Percentiles rank a stretch among this genome's conserved stretches.
Evolutionary conservation across 2,329 filamentous ascomycete species (phyloP).

Genomic region (Xylariaceae sp.): DNA sequence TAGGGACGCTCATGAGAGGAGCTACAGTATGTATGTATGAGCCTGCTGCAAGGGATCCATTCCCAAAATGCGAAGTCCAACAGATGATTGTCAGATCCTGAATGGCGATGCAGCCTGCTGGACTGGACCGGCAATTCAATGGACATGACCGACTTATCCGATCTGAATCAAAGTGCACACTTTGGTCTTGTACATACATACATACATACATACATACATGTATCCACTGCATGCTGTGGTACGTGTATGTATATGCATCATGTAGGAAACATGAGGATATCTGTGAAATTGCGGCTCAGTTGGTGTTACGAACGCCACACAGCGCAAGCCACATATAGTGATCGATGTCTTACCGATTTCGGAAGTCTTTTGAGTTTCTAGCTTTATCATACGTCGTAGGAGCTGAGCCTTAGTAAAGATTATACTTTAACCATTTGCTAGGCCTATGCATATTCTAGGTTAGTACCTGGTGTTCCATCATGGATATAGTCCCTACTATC

Average conservation of each 20-base stretch:
- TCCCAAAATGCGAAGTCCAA: slow-evolving; percentile 5
- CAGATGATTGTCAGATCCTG: slow-evolving; percentile 2
- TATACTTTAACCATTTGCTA: too few species aligned
- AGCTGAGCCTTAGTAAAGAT: too few species aligned
- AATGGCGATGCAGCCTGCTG: slow-evolving; percentile 4
- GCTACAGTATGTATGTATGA: background rate
- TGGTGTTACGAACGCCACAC: background rate
- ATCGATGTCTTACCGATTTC: background rate
- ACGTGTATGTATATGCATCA: too few species aligned
- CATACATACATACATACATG: too few species aligned
- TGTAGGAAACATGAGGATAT: too few species aligned
- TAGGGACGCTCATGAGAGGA: background rate
- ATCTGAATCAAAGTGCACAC: background rate
- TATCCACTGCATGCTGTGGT: too few species aligned
- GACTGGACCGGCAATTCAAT: background rate
- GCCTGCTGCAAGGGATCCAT: slow-evolving; percentile 9
- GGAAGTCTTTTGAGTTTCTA: background rate
- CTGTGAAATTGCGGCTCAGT: background rate
- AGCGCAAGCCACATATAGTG: background rate
- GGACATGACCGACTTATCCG: background rate
- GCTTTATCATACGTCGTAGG: too few species aligned
- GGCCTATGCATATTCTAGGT: too few species aligned
- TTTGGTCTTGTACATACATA: background rate
- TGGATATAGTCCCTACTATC: too few species aligned
- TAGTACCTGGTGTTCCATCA: too few species aligned